Evolutionary conservation across 2,329 filamentous ascomycete genomes (phyloP).

Genomic region (Botrytis paeoniae): DNA sequence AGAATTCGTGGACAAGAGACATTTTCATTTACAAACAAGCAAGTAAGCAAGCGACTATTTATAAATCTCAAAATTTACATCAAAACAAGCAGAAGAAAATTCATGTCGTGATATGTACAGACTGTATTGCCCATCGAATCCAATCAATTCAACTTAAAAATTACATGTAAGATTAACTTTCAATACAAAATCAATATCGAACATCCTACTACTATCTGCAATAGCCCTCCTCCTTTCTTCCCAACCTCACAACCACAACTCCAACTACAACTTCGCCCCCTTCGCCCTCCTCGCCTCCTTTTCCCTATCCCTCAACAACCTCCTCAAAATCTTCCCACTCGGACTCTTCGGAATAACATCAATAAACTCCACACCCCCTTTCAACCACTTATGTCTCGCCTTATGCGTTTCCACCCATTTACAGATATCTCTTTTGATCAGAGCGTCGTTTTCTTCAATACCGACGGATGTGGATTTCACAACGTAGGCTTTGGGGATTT

Average conservation of each 20-base stretch:
- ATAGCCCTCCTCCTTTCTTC: background rate
- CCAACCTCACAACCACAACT: conserved; percentile 45
- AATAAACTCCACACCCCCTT: conserved; percentile 61
- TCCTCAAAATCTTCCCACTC: conserved; percentile 69
- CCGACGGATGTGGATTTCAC: conserved; percentile 49
- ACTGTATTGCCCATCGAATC: background rate
- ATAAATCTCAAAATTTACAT: background rate
- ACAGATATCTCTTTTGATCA: conserved; percentile 47
- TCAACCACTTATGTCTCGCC: conserved; percentile 66
- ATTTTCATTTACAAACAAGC: background rate
- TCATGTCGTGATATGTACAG: too few species aligned
- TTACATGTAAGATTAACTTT: background rate
- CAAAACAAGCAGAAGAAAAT: background rate
- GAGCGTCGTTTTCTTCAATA: conserved; percentile 56
- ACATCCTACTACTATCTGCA: background rate
- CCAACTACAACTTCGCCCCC: conserved; percentile 60
- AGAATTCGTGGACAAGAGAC: background rate
- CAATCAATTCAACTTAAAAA: background rate
- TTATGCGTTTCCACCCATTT: conserved; percentile 64
- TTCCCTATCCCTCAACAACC: conserved; percentile 70
- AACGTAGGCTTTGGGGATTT: conserved; percentile 67
- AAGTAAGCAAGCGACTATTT: background rate
- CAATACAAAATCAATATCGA: background rate
- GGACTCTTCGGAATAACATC: conserved; percentile 70
- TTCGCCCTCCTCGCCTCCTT: conserved; percentile 61